Conservation (phyloP, 2,329 filamentous ascomycete species). For the Fusarium pseudoanthophilum region DNA sequence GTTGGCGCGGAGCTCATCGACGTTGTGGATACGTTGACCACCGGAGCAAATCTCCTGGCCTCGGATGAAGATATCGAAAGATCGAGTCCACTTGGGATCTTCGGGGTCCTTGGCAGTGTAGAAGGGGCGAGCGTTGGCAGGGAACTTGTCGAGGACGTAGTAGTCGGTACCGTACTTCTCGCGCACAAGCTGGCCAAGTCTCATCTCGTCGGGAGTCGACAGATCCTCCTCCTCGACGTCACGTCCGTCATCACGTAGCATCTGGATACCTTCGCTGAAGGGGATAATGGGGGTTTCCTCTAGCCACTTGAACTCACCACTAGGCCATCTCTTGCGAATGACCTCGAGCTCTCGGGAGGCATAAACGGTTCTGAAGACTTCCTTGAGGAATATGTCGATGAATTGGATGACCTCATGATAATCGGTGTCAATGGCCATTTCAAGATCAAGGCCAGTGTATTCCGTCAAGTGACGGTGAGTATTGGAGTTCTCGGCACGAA, state of each 20-base stretch:
- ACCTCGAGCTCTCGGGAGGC: slow-evolving; percentile 75
- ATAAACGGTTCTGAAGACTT: slow-evolving; percentile 64
- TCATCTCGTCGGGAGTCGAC: slow-evolving; percentile 86
- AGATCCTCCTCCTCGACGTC: slow-evolving; percentile 81
- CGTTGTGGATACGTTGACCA: slow-evolving; percentile 91
- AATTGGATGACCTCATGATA: slow-evolving; percentile 88
- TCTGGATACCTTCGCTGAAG: slow-evolving; percentile 81
- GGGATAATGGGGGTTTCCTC: slow-evolving; percentile 85
- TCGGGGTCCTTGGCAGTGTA: slow-evolving; percentile 87
- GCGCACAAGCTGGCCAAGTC: slow-evolving; percentile 84
- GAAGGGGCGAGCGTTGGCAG: slow-evolving; percentile 83
- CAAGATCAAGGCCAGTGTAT: slow-evolving; percentile 91
- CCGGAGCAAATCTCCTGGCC: slow-evolving; percentile 94
- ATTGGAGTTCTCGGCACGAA: slow-evolving; percentile 95
- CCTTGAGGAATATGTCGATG: slow-evolving; percentile 84
- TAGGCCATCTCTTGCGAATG: slow-evolving; percentile 85
- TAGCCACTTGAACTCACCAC: slow-evolving; percentile 86
- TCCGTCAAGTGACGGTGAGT: slow-evolving; percentile 94
- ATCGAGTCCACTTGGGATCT: slow-evolving; percentile 81
- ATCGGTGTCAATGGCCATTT: slow-evolving; percentile 90
- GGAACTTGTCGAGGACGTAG: slow-evolving; percentile 95
- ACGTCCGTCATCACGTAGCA: slow-evolving; percentile 86
- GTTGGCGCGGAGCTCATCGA: slow-evolving; percentile 76
- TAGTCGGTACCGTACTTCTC: slow-evolving; percentile 90
- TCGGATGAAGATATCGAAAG: slow-evolving; percentile 93